Evolutionary conservation across 371 early-diverging fungal species (phyloP).

Genomic region (Smittium mucronatum): DNA sequence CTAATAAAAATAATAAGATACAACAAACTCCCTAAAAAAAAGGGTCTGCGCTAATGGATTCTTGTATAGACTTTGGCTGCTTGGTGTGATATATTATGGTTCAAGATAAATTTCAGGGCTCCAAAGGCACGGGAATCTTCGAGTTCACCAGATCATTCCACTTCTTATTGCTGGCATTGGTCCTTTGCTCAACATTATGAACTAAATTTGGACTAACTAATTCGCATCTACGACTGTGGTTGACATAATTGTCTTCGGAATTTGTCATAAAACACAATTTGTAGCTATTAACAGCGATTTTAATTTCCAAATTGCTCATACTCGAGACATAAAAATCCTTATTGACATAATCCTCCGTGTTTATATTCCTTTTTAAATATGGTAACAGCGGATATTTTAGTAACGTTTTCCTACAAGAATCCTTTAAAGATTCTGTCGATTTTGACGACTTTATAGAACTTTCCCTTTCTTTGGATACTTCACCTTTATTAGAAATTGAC

Average conservation of each 20-base stretch:
- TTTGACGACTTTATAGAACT: slow-evolving; percentile 11
- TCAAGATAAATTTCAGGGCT: no score
- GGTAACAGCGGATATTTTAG: not conserved
- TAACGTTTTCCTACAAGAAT: not conserved
- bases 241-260: slow-evolving; percentile 50
- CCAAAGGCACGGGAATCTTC: no score
- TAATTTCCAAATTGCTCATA: slow-evolving; percentile 50
- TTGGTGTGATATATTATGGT: no score
- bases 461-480: no score
- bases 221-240: slow-evolving; percentile 22
- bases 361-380: not conserved
- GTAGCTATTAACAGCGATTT: slow-evolving; percentile 79
- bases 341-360: not conserved
- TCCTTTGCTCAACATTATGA: no score
- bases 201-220: no score
- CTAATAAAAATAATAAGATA: no score
- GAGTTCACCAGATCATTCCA: no score
- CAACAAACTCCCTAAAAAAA: no score
- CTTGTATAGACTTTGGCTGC: no score
- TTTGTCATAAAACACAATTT: slow-evolving; percentile 68
- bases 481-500: not conserved
- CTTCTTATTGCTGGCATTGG: no score
- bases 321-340: not conserved
- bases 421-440: not conserved
- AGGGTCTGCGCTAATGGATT: no score